phyloP scores from a whole-genome alignment of 208 protist genomes.

The Trypanosoma mega region DNA sequence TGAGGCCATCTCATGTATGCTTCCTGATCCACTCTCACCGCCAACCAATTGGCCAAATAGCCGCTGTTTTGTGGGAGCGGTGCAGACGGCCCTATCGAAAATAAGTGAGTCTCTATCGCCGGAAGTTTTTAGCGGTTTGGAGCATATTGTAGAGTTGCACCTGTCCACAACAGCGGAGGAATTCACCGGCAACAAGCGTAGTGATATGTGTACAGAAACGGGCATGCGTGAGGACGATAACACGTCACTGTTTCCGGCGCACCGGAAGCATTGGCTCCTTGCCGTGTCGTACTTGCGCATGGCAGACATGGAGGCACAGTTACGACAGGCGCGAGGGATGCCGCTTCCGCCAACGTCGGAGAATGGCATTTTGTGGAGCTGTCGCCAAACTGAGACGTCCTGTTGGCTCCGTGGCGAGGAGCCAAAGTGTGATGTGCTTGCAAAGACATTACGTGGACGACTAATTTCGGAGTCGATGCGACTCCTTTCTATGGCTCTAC shows the following conservation, averaged over 20 bases:
- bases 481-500: slow-evolving; percentile 29
- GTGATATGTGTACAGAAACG: too few species aligned
- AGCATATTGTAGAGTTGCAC: slow-evolving; percentile 32
- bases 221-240: neutral
- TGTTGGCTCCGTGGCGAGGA: slow-evolving; percentile 1
- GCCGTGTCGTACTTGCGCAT: slow-evolving; percentile 44
- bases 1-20: slow-evolving; percentile 10
- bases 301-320: slow-evolving; percentile 21
- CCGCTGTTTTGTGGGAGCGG: slow-evolving; percentile 1
- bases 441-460: slow-evolving; percentile 25
- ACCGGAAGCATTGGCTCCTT: slow-evolving; percentile 46
- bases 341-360: neutral
- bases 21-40: neutral
- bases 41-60: neutral
- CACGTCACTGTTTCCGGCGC: slow-evolving; percentile 1
- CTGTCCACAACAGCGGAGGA: too few species aligned
- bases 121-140: too few species aligned
- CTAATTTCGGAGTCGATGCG: slow-evolving; percentile 33
- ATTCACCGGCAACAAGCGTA: too few species aligned
- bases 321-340: neutral
- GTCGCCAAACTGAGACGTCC: neutral
- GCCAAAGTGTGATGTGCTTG: neutral
- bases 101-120: too few species aligned
- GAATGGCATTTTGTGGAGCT: neutral
- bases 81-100: neutral